Base-by-base conservation (phyloP, 2,329 filamentous ascomycete species). In the Teratosphaeriaceae sp. region DNA sequence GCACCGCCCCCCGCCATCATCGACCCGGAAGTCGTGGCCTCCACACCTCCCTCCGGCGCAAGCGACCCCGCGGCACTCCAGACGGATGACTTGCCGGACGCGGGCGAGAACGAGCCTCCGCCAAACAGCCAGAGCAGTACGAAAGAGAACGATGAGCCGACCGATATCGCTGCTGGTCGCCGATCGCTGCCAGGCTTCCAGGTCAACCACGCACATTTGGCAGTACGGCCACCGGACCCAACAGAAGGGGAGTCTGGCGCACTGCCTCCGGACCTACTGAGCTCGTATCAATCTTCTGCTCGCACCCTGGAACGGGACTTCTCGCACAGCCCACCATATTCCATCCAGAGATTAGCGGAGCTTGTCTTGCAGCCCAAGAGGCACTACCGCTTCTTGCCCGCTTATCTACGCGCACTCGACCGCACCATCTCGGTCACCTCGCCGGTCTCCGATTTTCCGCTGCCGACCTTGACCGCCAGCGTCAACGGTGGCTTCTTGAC, bases 351-450 rank as follows among this genome's bases (percentile, higher is more conserved):
- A 29, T 76, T 98, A 18, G 80, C 88, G 18, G 92, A 98, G 70
- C 81, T 97, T 22, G 71, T 95, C 3, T 72, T 94, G 26, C 67
- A 74, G 20, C 92, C 92, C 1, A 82, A 73, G 47, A 74, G 75
- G 43, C 85, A 95, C 65, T 96, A 97, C 69, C 80, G 78, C 48
- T 84, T 81, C 41, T 75, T 97, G 2, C 80, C 86, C 1, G 77
- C 88, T 9, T 98, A 92, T 63, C 79, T 98, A 9, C 85, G 92
- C 55, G 92, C 92, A 2, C 77, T 97, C 38, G 88, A 97, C 62
- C 83, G 92, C 44, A 84, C 95, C 18, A 80, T 96, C 19, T 88
- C 85, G 44, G 92, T 98, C 44, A 94, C 88, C 9, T 95, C 87
- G 27, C 78, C 82, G 20, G 79, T 82, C 16, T 82, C 85, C 50